phyloP scores from a whole-genome alignment of 1,139 yeast genomes.

The Nakaseomyces nivariensis region DNA sequence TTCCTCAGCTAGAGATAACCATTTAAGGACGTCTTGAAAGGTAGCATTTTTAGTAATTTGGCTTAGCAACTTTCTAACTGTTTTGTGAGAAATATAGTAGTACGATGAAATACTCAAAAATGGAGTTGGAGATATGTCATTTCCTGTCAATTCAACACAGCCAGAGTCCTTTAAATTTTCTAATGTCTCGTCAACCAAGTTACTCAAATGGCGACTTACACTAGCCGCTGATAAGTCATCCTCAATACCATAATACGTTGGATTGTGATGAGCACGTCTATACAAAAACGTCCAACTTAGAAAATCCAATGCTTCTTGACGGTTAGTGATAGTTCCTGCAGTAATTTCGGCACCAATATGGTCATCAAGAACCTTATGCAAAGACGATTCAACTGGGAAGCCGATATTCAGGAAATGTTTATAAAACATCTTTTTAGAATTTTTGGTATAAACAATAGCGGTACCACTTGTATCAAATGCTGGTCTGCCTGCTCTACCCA shows the following conservation, averaged over 20 bases:
- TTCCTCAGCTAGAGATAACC: constrained; percentile 75
- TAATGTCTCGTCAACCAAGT: constrained; percentile 61
- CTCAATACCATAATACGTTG: constrained; percentile 77
- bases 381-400: constrained; percentile 92
- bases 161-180: constrained; percentile 59
- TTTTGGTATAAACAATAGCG: constrained; percentile 89
- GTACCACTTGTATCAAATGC: constrained; percentile 93
- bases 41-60: constrained; percentile 42
- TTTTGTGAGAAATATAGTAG: constrained; percentile 86
- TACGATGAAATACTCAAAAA: constrained; percentile 79
- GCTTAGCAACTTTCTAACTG: constrained; percentile 59
- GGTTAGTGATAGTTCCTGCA: constrained; percentile 69
- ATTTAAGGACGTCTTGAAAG: constrained; percentile 60
- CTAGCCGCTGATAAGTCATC: constrained; percentile 62
- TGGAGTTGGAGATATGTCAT: constrained; percentile 55
- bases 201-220: constrained; percentile 59
- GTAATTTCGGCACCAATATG: constrained; percentile 96
- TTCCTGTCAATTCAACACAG: constrained; percentile 50
- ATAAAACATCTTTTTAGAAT: constrained; percentile 82
- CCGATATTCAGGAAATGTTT: constrained; percentile 92
- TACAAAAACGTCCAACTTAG: constrained; percentile 91
- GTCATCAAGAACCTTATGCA: constrained; percentile 85
- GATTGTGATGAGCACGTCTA: constrained; percentile 90
- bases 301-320: constrained; percentile 88
- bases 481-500: constrained; percentile 85